These are phyloP conservation scores for Leccinum sublutescens DNA, from an alignment of 768 basidiomycete species.

Conservation along the genomic window DNA sequence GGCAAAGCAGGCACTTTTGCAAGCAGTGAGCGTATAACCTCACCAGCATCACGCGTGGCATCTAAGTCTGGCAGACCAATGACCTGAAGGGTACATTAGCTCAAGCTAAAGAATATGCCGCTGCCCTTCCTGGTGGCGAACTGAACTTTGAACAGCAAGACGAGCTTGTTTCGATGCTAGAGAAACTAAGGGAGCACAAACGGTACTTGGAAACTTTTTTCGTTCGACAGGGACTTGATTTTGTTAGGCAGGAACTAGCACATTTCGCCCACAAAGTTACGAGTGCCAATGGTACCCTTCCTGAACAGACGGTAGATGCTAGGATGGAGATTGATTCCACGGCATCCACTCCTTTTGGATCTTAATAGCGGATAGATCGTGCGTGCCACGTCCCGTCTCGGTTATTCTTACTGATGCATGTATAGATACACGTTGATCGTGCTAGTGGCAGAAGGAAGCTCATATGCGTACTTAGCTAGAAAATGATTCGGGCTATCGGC, in stretches of 20 bases:
- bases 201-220: constrained; percentile 1
- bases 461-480: too few species aligned
- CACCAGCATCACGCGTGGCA: neutral
- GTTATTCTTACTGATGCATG: too few species aligned
- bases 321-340: constrained; percentile 75
- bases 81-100: constrained; percentile 60
- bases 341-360: constrained; percentile 62
- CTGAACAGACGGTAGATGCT: constrained; percentile 25
- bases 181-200: constrained; percentile 61
- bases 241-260: constrained; percentile 50
- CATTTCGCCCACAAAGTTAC: constrained; percentile 49
- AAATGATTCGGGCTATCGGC: too few species aligned
- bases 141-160: constrained; percentile 66
- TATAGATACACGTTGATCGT: too few species aligned
- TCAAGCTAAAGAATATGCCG: constrained; percentile 60
- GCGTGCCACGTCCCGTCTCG: neutral
- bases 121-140: constrained; percentile 68
- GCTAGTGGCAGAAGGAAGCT: too few species aligned
- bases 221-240: neutral
- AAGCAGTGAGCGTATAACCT: constrained; percentile 47
- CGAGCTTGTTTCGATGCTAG: constrained; percentile 67
- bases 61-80: constrained; percentile 53
- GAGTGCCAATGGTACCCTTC: constrained; percentile 29
- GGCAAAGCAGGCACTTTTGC: constrained; percentile 63
- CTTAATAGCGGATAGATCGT: constrained; percentile 17